Evolutionary conservation across 306 rosid genomes (phyloP).

Genomic region (Sindora glabra): DNA sequence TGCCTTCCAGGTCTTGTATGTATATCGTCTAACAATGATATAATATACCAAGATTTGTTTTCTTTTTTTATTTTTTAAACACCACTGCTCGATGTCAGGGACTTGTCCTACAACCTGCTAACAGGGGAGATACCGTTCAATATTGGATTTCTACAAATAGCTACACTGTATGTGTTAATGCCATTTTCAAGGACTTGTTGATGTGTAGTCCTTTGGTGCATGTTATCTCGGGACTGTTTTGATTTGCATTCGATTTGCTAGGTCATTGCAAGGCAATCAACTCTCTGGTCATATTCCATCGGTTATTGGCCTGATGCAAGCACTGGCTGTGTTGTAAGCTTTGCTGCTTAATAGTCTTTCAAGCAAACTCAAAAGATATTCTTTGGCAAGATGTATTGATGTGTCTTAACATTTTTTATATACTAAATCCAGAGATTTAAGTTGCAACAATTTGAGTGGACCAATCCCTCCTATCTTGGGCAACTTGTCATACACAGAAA

Average conservation of each 20-base stretch:
- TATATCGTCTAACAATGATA: conserved; percentile 26
- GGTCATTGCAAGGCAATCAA: conserved; percentile 88
- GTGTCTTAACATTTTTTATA: neutral
- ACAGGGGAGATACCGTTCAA: conserved; percentile 84
- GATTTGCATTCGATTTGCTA: conserved; percentile 23
- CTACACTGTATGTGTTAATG: conserved; percentile 57
- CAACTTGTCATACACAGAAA: conserved; percentile 83
- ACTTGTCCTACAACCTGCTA: conserved; percentile 69
- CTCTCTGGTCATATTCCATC: conserved; percentile 84
- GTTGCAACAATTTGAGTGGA: conserved; percentile 76
- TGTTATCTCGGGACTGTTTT: too few species aligned
- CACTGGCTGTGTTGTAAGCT: conserved; percentile 94
- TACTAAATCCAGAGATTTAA: conserved; percentile 62
- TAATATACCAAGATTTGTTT: neutral
- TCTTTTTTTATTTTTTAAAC: neutral
- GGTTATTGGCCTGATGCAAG: conserved; percentile 96
- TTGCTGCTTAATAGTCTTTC: neutral
- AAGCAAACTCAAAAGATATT: neutral
- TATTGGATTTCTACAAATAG: conserved; percentile 86
- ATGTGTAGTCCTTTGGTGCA: neutral
- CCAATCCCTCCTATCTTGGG: conserved; percentile 84
- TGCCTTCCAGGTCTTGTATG: conserved; percentile 97
- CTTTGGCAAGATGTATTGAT: neutral
- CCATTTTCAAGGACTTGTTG: neutral
- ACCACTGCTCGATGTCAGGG: conserved; percentile 39